Evolutionary conservation across 179 eudicot genomes (phyloP), one percentile per base, ranked within the genome.

Genomic region (Camellia oleifera): DNA sequence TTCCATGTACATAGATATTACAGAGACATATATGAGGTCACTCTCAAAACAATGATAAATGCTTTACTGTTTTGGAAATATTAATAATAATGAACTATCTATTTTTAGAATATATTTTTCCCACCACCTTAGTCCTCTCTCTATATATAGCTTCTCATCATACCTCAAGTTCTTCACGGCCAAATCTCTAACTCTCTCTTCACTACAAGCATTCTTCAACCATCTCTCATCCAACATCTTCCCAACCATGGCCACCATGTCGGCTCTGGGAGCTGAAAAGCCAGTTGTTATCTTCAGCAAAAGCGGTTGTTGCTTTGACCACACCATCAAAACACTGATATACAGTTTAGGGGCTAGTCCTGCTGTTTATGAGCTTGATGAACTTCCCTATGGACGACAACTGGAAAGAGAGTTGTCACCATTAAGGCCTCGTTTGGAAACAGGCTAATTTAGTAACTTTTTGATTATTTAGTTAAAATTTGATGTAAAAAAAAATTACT

Each of bases 261-360:
- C 58, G 32, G 60, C 65, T 32, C 71, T 88, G 82, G 88, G 77
- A 23, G 86, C 56, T 17, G 89, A 84, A 26, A 87, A 78, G 58
- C 93, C 97, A 10, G 80, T 91, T 66, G 92, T 91, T 73, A 90
- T 93, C 79, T 93, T 91, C 87, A 90, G 93, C 89, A 90, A 89
- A 78, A 88, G 86, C 62, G 74, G 62, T 75, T 93, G 97, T 75
- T 88, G 92, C 86, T 89, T 93, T 72, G 79, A 78, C 71, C 89
- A 93, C 86, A 68, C 89, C 75, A 83, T 89, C 69, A 83, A 83
- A 86, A 84, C 85, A 42, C 89, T 93, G 45, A 83, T 93, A 26
- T 75, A 81, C 79, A 82, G 89, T 74, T 91, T 89, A 64, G 95
- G 95, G 20, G 92, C 93, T 17, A 91, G 89, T 62, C 82, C 88